Evolutionary conservation across 225 moss, liverwort and hornwort species (phyloP), one percentile per base, ranked within the genome.

Genomic region (Pseudoscleropodium purum): DNA sequence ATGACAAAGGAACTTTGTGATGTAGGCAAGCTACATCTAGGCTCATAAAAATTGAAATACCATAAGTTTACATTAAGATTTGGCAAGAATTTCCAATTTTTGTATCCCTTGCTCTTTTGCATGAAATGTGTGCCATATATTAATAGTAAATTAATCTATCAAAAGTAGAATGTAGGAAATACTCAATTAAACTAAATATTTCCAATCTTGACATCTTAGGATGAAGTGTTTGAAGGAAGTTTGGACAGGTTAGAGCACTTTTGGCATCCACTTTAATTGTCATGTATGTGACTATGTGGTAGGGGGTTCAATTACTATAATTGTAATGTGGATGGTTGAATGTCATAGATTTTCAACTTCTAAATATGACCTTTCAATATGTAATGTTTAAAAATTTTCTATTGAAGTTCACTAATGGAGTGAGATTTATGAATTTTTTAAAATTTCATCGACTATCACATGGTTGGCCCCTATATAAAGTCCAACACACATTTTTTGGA

Each of bases 211-310:
- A 21, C 7, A n/a, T 68, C 0, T 4, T 23, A 21, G 13, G 4
- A n/a, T n/a, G n/a, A n/a, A n/a, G 7, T n/a, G 2, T n/a, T n/a
- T 68, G 13, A n/a, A 68, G 68, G 68, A 68, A n/a, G 23, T 23
- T 68, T n/a, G 7, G 12, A 4, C 0, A 2, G 2, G 1, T 6
- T 2, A 2, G 11, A n/a, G 12, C 0, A 23, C 37, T 68, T 23
- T 68, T 68, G 47, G 9, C n/a, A 68, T 68, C n/a, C 12, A 21
- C 13, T 68, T 18, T 36, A 11, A 1, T 2, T 13, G 11, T 0
- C 1, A 1, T n/a, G 23, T 69, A 4, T 68, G 6, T 68, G 2
- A 7, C 13, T 69, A 4, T 68, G 6, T 68, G 2, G 13, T 24
- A 39, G 3, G 14, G 14, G 25, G 25, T 24, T 39, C 70, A 70